phyloP scores from a whole-genome alignment of 108 stramenopile species.

The Pseudonitzschia multiseries region DNA sequence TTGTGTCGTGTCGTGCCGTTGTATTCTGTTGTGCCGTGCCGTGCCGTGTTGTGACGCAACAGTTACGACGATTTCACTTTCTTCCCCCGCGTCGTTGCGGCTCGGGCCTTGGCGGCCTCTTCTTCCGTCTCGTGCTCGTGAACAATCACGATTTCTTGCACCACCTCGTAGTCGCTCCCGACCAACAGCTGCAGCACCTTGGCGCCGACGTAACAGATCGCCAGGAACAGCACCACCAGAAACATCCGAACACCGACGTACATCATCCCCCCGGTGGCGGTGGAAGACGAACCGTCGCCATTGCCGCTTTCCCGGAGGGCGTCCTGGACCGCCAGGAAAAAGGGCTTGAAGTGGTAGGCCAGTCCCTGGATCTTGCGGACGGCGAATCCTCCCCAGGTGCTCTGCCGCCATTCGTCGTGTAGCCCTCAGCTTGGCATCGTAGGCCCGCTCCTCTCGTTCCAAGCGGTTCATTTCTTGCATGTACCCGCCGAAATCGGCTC shows the following conservation, averaged over 20 bases:
- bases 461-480: slow-evolving; percentile 21
- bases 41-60: too few species aligned
- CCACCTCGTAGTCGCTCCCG: slow-evolving; percentile 28
- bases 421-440: slow-evolving; percentile 1
- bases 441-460: slow-evolving; percentile 12
- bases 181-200: slow-evolving; percentile 25
- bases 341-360: slow-evolving; percentile 25
- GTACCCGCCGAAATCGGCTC: slow-evolving; percentile 33
- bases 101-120: slow-evolving; percentile 23
- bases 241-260: slow-evolving; percentile 17
- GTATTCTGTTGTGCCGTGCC: too few species aligned
- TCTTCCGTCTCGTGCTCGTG: slow-evolving; percentile 41
- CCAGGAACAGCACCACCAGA: neutral
- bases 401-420: slow-evolving; percentile 36
- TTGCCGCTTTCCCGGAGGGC: neutral
- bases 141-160: slow-evolving; percentile 39
- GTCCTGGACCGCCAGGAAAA: slow-evolving; percentile 1
- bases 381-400: slow-evolving; percentile 35
- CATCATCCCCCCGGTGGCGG: neutral
- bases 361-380: slow-evolving; percentile 24
- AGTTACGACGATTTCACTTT: slow-evolving; percentile 10
- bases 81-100: slow-evolving; percentile 10
- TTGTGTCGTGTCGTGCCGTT: too few species aligned
- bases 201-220: slow-evolving; percentile 9
- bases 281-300: neutral